Percentiles rank a stretch among this genome's conserved stretches.
These are phyloP conservation scores for Delitschia confertaspora DNA, from an alignment of 495 filamentous ascomycete species.

Conservation along the genomic window DNA sequence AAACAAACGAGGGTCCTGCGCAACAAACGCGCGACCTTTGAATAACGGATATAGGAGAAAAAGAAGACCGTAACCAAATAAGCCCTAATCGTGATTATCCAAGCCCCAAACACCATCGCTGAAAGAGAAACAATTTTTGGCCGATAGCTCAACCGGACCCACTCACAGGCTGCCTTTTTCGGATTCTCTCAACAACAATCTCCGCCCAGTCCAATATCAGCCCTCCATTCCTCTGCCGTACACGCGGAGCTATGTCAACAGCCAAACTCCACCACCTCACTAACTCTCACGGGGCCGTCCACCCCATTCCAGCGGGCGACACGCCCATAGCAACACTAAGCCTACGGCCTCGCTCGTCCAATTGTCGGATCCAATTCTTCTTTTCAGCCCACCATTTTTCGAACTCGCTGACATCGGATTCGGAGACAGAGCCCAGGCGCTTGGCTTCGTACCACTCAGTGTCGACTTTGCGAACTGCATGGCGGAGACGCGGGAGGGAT, in stretches of 20 bases:
- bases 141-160: too few species aligned
- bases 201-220: slow-evolving; percentile 1
- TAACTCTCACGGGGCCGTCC: slow-evolving; percentile 21
- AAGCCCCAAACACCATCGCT: too few species aligned
- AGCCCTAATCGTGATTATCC: too few species aligned
- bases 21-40: too few species aligned
- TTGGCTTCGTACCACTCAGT: slow-evolving; percentile 16
- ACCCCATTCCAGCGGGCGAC: slow-evolving; percentile 15
- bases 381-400: slow-evolving; percentile 18
- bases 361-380: slow-evolving; percentile 5
- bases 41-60: too few species aligned
- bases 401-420: slow-evolving; percentile 11
- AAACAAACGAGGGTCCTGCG: too few species aligned
- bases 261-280: slow-evolving; percentile 17
- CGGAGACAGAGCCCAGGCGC: slow-evolving; percentile 1
- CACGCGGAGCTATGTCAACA: background rate
- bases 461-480: slow-evolving; percentile 13
- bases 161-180: too few species aligned
- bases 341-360: slow-evolving; percentile 11
- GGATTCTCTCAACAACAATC: background rate
- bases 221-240: background rate
- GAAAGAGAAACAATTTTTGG: too few species aligned
- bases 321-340: slow-evolving; percentile 9
- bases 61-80: too few species aligned
- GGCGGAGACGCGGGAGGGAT: slow-evolving; percentile 22